phyloP scores from a whole-genome alignment of 192 early-diverging fungal species.

The Dissophora globulifera region DNA sequence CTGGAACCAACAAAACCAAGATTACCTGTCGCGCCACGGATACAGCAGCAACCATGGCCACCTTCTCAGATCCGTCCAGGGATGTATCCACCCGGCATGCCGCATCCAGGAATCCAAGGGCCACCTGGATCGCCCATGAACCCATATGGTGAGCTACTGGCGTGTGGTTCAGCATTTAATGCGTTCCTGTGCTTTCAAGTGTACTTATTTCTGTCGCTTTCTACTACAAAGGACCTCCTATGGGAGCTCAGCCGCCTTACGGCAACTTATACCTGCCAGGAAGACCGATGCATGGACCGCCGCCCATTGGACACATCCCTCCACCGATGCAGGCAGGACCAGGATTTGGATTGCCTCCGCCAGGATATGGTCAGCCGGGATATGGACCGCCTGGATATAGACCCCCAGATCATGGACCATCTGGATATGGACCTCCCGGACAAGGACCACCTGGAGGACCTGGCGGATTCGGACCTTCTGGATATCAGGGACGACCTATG shows the following conservation, averaged over 20 bases:
- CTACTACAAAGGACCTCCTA: slow-evolving; percentile 11
- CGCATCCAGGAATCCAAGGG: slow-evolving; percentile 26
- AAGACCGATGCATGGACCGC: slow-evolving; percentile 23
- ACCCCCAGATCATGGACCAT: too few relatives aligned
- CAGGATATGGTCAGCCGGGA: slow-evolving; percentile 19
- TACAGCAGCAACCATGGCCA: slow-evolving; percentile 20
- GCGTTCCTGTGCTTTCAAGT: too few relatives aligned
- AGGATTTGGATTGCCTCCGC: slow-evolving; percentile 10
- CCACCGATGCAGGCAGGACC: slow-evolving; percentile 14
- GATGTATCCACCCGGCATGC: slow-evolving; percentile 11
- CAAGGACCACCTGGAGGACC: not conserved
- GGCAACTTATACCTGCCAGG: slow-evolving; percentile 19
- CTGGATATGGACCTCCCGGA: slow-evolving; percentile 16
- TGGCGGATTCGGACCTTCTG: slow-evolving; percentile 19
- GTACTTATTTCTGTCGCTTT: not conserved
- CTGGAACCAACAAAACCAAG: slow-evolving; percentile 24
- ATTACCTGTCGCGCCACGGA: slow-evolving; percentile 10
- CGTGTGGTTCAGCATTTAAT: too few relatives aligned
- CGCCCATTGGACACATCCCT: slow-evolving; percentile 14
- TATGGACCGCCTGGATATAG: slow-evolving; percentile 10
- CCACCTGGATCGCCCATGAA: slow-evolving; percentile 14
- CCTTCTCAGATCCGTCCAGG: slow-evolving; percentile 5
- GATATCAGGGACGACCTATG: slow-evolving; percentile 18
- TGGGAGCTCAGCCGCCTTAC: slow-evolving; percentile 15
- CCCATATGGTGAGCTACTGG: slow-evolving; percentile 16